Conservation (phyloP, 192 early-diverging fungal species). For the Rhizophagus clarus region DNA sequence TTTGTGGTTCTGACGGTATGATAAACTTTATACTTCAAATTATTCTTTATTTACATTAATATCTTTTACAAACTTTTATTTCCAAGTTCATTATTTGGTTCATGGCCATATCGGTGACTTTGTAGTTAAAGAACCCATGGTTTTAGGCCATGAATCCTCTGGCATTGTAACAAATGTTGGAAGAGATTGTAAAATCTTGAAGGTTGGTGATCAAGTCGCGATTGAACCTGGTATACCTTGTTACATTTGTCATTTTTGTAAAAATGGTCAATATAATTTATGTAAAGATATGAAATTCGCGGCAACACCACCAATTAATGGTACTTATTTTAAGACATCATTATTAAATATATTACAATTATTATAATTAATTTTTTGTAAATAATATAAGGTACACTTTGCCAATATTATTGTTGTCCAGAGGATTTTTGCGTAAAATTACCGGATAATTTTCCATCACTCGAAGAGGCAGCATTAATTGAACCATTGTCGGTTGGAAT, state of each 20-base stretch:
- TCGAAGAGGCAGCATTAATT: constrained; percentile 47
- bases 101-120: constrained; percentile 43
- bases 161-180: constrained; percentile 44
- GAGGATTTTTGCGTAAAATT: constrained; percentile 50
- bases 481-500: constrained; percentile 50
- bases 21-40: not conserved
- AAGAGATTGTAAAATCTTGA: constrained; percentile 37
- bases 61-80: not conserved
- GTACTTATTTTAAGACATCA: not conserved
- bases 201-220: constrained; percentile 52
- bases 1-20: constrained; percentile 44
- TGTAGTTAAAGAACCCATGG: constrained; percentile 39
- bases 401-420: constrained; percentile 44
- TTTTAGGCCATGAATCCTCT: constrained; percentile 51
- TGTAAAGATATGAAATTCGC: constrained; percentile 50
- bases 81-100: constrained; percentile 46
- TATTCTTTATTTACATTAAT: too few relatives aligned
- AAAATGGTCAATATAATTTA: constrained; percentile 41
- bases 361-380: not conserved
- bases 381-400: constrained; percentile 36
- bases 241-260: constrained; percentile 42
- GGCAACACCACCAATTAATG: constrained; percentile 49
- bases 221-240: constrained; percentile 47
- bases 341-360: not conserved
- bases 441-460: constrained; percentile 37